Evolutionary conservation across 208 protist genomes (phyloP).

Genomic region (Acanthamoeba quina): DNA sequence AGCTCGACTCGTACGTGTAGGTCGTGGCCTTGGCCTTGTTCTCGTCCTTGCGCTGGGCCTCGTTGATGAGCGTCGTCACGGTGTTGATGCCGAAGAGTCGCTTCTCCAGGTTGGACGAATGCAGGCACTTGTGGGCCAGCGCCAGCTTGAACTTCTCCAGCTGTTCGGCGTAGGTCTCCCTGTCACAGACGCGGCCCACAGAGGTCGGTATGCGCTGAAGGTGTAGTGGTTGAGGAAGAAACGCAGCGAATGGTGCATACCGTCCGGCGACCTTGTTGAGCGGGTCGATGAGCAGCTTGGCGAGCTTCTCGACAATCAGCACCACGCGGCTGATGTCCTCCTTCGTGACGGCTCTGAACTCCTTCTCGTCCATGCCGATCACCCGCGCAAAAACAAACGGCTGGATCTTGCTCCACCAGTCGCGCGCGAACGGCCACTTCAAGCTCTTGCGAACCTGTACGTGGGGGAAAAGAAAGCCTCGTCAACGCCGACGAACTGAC

Average conservation of each 20-base stretch:
- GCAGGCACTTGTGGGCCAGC: constrained; percentile 52
- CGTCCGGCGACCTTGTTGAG: neutral
- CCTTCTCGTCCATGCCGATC: constrained; percentile 29
- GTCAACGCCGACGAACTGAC: neutral
- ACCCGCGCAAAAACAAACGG: neutral
- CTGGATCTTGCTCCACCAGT: constrained; percentile 22
- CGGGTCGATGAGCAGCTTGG: constrained; percentile 18
- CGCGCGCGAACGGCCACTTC: constrained; percentile 6
- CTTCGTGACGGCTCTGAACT: constrained; percentile 59
- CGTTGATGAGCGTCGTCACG: constrained; percentile 45
- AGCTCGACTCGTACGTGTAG: neutral
- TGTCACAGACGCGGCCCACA: neutral
- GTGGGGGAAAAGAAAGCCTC: neutral
- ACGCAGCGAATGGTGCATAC: neutral
- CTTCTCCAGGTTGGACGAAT: constrained; percentile 41
- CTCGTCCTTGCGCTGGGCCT: constrained; percentile 53
- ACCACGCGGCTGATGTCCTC: neutral
- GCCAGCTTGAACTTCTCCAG: constrained; percentile 67
- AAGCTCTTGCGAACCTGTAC: constrained; percentile 41
- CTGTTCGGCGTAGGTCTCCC: constrained; percentile 30
- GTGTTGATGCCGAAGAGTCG: constrained; percentile 65
- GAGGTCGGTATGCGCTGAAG: neutral
- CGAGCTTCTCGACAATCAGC: constrained; percentile 31
- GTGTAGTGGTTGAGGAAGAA: too few species aligned
- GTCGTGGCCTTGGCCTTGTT: constrained; percentile 2